Conservation (phyloP, 306 rosid genomes). For the Trifolium pratense region DNA sequence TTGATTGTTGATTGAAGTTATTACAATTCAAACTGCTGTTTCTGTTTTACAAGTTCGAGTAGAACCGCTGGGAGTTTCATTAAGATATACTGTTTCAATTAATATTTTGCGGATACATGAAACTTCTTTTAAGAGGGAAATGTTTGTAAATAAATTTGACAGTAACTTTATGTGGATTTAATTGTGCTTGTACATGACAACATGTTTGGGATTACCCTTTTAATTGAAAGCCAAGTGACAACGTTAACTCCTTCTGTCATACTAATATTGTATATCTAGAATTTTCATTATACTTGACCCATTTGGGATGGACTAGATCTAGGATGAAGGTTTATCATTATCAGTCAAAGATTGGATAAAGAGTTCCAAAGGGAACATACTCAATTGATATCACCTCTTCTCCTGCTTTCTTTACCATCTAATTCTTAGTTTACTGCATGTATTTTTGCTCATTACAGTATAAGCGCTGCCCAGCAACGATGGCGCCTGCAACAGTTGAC, state of each 20-base stretch:
- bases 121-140: neutral
- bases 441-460: conserved; percentile 54
- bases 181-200: neutral
- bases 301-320: neutral
- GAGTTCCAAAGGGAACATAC: conserved; percentile 11
- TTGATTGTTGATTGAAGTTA: conserved; percentile 7
- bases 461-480: conserved; percentile 90
- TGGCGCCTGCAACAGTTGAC: conserved; percentile 75
- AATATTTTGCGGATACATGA: conserved; percentile 7
- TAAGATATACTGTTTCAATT: conserved; percentile 2
- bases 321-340: neutral
- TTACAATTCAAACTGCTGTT: conserved; percentile 6
- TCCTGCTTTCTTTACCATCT: neutral
- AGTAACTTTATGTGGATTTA: conserved; percentile 1
- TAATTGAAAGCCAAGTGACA: neutral
- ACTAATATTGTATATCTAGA: conserved; percentile 11
- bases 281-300: too few species aligned
- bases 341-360: neutral
- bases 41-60: conserved; percentile 1
- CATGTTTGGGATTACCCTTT: neutral
- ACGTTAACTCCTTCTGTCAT: neutral
- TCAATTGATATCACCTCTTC: neutral
- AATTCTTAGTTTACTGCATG: conserved; percentile 11
- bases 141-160: neutral
- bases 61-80: neutral